Evolutionary conservation across 2,329 filamentous ascomycete genomes (phyloP).

Genomic region (Byssothecium circinans): DNA sequence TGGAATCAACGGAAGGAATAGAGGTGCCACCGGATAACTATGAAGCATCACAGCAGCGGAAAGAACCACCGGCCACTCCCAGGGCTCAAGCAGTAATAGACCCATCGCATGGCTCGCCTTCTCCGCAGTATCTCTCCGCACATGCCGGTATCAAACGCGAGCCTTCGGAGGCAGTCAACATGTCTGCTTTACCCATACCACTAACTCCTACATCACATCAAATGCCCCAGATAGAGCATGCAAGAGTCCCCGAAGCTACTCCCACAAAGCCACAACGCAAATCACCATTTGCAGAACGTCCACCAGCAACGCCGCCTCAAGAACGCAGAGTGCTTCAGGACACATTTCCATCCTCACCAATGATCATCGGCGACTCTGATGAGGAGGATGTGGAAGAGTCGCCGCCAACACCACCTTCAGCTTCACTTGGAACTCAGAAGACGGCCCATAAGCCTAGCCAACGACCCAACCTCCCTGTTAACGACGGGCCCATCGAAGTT

Average conservation of each 20-base stretch:
- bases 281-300: background rate
- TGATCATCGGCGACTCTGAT: conserved; percentile 25
- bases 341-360: conserved; percentile 27
- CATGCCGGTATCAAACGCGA: conserved; percentile 10
- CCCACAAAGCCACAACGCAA: too few species aligned
- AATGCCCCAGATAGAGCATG: background rate
- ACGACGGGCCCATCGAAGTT: background rate
- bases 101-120: background rate
- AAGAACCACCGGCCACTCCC: too few species aligned
- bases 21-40: background rate
- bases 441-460: background rate
- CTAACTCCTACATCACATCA: conserved; percentile 1
- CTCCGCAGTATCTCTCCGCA: conserved; percentile 5
- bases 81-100: background rate
- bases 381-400: conserved; percentile 9
- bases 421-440: background rate
- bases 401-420: background rate
- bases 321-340: conserved; percentile 7
- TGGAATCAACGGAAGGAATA: background rate
- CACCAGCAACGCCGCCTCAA: conserved; percentile 17
- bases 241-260: background rate
- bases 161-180: background rate
- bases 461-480: background rate
- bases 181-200: background rate
- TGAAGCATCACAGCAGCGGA: background rate